Evolutionary conservation across 768 basidiomycete genomes (phyloP).

Genomic region (Goffeauzyma gilvescens): DNA sequence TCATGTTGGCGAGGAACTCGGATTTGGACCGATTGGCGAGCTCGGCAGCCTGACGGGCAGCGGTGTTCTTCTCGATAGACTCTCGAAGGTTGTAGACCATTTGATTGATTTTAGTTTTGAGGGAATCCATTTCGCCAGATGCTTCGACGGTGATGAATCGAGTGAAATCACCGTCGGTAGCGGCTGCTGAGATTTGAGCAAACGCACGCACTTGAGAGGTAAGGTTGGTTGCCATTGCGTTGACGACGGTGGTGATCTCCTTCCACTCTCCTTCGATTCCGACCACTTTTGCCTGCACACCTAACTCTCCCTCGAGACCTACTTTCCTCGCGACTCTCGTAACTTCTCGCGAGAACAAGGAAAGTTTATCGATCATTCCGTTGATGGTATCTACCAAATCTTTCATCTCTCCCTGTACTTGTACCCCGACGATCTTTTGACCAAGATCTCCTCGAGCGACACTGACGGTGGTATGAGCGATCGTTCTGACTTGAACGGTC

Average conservation of each 20-base stretch:
- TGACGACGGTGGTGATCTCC: conserved; percentile 52
- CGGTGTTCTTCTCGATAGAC: conserved; percentile 94
- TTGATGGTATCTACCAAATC: conserved; percentile 94
- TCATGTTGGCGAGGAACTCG: conserved; percentile 98
- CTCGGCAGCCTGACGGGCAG: conserved; percentile 90
- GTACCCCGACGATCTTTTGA: conserved; percentile 77
- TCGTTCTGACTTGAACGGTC: conserved; percentile 80
- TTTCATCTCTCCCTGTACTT: conserved; percentile 90
- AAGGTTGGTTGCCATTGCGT: conserved; percentile 45
- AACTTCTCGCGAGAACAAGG: conserved; percentile 57
- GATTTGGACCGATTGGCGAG: conserved; percentile 92
- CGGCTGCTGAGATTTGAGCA: conserved; percentile 93
- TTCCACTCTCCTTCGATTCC: conserved; percentile 97
- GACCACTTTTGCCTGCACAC: conserved; percentile 90
- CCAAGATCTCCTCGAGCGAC: conserved; percentile 86
- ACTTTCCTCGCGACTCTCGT: conserved; percentile 95
- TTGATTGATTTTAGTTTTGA: conserved; percentile 70
- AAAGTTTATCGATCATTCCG: conserved; percentile 36
- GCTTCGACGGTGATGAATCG: conserved; percentile 99
- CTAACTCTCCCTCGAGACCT: conserved; percentile 94
- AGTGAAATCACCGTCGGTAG: conserved; percentile 96
- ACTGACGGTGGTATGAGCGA: conserved; percentile 71
- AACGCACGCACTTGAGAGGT: conserved; percentile 99
- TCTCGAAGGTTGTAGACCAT: conserved; percentile 97
- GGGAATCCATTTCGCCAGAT: conserved; percentile 93